Percentiles rank a stretch among this genome's conserved stretches.
Conservation (phyloP, 1,139 yeast genomes). For the Blastobotrys ciferrii region DNA sequence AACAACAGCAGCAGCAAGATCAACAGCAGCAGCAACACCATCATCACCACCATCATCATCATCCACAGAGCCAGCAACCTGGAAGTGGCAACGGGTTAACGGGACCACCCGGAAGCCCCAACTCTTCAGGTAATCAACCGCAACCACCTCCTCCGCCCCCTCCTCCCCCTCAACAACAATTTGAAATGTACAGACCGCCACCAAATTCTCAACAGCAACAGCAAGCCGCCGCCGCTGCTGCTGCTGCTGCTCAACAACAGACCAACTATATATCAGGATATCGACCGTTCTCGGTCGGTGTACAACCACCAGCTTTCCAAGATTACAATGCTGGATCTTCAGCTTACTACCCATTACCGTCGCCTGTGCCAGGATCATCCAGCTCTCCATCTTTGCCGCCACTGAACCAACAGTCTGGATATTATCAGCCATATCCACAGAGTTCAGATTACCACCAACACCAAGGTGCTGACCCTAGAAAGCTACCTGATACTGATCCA, state of each 20-base stretch:
- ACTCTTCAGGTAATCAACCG: conserved; percentile 18
- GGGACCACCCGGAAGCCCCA: too few species aligned
- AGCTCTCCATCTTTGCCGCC: conserved; percentile 25
- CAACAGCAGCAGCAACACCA: conserved; percentile 17
- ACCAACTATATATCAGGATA: conserved; percentile 2
- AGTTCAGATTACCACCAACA: conserved; percentile 8
- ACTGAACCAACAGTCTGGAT: conserved; percentile 19
- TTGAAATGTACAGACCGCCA: conserved; percentile 11
- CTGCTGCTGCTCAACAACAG: conserved; percentile 19
- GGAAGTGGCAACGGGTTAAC: too few species aligned
- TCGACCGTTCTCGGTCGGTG: conserved; percentile 5
- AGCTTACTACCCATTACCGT: conserved; percentile 1
- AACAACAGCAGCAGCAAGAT: conserved; percentile 17
- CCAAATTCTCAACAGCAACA: conserved; percentile 12
- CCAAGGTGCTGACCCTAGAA: conserved; percentile 24
- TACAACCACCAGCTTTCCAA: not conserved
- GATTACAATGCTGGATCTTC: conserved; percentile 2
- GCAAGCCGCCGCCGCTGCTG: conserved; percentile 21
- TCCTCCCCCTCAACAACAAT: conserved; percentile 20
- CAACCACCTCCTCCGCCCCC: conserved; percentile 22
- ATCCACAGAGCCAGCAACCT: too few species aligned
- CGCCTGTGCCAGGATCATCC: conserved; percentile 1
- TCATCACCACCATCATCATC: too few species aligned
- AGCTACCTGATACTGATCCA: conserved; percentile 20
- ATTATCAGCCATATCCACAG: conserved; percentile 22